Evolutionary conservation across 345 rosid genomes (phyloP), one percentile per base, ranked within the genome.

Genomic region (Kandelia obovata): DNA sequence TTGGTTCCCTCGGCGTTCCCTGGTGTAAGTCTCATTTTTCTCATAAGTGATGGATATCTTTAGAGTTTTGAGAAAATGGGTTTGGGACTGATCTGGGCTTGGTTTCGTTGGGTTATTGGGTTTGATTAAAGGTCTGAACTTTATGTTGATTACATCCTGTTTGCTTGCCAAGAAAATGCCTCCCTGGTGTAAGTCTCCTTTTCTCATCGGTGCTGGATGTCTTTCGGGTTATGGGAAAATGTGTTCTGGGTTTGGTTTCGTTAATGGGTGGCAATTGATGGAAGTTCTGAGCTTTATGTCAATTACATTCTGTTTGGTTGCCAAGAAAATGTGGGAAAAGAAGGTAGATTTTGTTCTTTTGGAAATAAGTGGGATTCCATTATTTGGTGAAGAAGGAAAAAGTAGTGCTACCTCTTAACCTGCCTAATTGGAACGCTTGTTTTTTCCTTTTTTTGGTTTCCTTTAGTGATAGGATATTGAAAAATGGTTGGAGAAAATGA

Each of bases 1-100:
- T 96, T 71, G 99, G 96, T 23, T 80, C 79, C 73, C 89, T 96
- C 26, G 99, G 99, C 67, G 99, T 90, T 72, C 99, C 99, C 79
- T 96, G 98, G 97, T 95, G 99, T 95, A 90, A 87, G 98, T 61
- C 25, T 69, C 35, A 9, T 23, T 61, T 28, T 23, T 23, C 47
- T 37, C n/a, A 17, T 61, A 0, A 13, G 7, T 65, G 13, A 15
- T 6, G 49, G 17, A 13, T 56, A 27, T 23, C 28, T 56, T 56
- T 8, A 1, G 30, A 9, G 26, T 25, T 62, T n/a, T 64, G 5
- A 20, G 39, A 20, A 46, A 31, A 0, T 51, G 57, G 67, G 21
- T 55, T 34, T 49, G 58, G 23, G 31, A 58, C 32, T 58, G 73
- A 77, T 72, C 72, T 71, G 68, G 62, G 53, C 43, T 28, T 69